These are phyloP conservation scores for Auriscalpium vulgare DNA, from an alignment of 768 basidiomycete species.

Conservation along the genomic window DNA sequence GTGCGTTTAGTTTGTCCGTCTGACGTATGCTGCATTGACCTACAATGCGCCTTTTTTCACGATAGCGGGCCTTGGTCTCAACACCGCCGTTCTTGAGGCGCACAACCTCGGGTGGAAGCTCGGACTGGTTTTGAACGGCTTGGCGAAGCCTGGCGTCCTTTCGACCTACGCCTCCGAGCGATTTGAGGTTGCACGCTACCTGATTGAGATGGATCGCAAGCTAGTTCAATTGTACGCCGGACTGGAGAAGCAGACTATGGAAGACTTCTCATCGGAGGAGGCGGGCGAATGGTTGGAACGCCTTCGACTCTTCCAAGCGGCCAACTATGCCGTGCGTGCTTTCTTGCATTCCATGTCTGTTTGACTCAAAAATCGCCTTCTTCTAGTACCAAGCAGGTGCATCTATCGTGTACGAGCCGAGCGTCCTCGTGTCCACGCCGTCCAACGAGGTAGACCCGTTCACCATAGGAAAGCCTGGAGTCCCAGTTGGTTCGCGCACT, in stretches of 20 bases:
- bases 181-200: background rate
- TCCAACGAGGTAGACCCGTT: background rate
- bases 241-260: constrained; percentile 5
- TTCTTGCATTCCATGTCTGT: background rate
- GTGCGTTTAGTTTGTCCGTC: background rate
- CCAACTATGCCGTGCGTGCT: constrained; percentile 4
- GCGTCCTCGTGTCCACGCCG: background rate
- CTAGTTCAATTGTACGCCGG: constrained; percentile 6
- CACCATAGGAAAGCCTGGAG: constrained; percentile 2
- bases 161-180: constrained; percentile 6
- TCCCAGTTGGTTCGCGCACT: constrained; percentile 1
- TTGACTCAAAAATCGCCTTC: background rate
- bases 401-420: constrained; percentile 2
- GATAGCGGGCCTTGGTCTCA: constrained; percentile 5
- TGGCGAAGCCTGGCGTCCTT: constrained; percentile 2
- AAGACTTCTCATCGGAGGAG: constrained; percentile 3
- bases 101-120: constrained; percentile 8
- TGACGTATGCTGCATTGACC: background rate
- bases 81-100: constrained; percentile 5
- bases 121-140: background rate
- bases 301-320: constrained; percentile 1
- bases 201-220: constrained; percentile 3
- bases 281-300: constrained; percentile 2
- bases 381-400: constrained; percentile 6
- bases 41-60: background rate